Percentiles rank a stretch among this genome's conserved stretches.
These are phyloP conservation scores for Candida montana DNA, from an alignment of 805 yeast genomes.

Conservation along the genomic window DNA sequence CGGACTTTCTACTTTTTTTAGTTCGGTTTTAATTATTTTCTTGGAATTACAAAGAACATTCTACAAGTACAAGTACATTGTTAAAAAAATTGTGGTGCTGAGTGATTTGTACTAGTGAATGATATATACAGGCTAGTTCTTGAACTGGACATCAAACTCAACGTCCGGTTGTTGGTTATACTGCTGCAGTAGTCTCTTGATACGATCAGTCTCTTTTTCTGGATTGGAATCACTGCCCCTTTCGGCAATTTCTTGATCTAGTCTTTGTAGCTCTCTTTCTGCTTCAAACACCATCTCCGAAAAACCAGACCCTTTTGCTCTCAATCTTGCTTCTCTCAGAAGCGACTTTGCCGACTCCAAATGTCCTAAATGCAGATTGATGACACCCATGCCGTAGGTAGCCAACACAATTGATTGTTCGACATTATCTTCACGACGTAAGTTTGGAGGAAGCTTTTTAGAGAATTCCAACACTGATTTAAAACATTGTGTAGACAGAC, in stretches of 20 bases:
- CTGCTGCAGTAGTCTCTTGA: constrained; percentile 11
- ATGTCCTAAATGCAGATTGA: constrained; percentile 55
- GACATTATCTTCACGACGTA: constrained; percentile 36
- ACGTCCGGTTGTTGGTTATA: constrained; percentile 13
- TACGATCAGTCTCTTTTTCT: constrained; percentile 12
- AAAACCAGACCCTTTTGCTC: constrained; percentile 65
- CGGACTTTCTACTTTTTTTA: no score
- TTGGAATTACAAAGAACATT: background rate
- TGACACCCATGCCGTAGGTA: constrained; percentile 81
- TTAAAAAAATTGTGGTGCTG: no score
- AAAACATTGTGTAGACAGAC: constrained; percentile 35
- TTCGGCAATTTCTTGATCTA: constrained; percentile 28
- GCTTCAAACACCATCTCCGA: constrained; percentile 57
- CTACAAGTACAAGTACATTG: background rate
- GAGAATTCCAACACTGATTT: constrained; percentile 38
- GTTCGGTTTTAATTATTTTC: background rate
- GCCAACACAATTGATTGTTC: constrained; percentile 74
- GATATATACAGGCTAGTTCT: constrained; percentile 1
- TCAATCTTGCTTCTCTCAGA: constrained; percentile 61
- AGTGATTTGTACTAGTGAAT: background rate
- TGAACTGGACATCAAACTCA: constrained; percentile 18
- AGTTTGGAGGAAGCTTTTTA: constrained; percentile 32
- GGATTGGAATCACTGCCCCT: background rate
- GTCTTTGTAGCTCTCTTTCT: constrained; percentile 58
- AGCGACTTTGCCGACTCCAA: constrained; percentile 53